Evolutionary conservation across 257 asterid genomes (phyloP), one percentile per base, ranked within the genome.

Genomic region (Ophiorrhiza pumila): DNA sequence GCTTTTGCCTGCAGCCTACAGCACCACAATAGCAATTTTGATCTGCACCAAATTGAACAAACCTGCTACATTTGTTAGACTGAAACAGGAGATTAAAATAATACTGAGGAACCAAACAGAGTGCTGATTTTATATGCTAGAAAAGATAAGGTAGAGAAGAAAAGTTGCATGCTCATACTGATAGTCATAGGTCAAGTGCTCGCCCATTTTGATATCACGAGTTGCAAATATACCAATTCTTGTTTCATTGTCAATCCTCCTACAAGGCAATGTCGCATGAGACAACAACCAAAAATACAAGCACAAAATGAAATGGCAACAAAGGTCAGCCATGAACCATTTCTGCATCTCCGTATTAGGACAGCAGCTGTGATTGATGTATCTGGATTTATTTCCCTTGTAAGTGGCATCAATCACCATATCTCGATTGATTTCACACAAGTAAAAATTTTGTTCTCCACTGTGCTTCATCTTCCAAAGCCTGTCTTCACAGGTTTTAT

Each of bases 41-140:
- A 85, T 94, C 99, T 81, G 99, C 98, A 74, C 99, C 99, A 84
- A 94, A 94, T 80, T 94, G 99, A 84, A 94, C 99, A 84, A 94
- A 94, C 92, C 99, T 94, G 97, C 90, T 76, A 77, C 31, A 79
- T 75, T 83, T 80, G 85, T 93, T 86, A 93, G 89, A 80, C 74
- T 47, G 74, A 68, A 71, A 67, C 57, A 73, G 65, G 35, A 72
- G 43, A 53, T 71, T 59, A 45, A 71, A 32, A 46, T 34, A 68
- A 81, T 32, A 75, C 41, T 37, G 32, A 49, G 73, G 75, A 25
- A 73, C 34, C 50, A 43, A 70, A 71, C 66, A 62, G 67, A 62
- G 68, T 46, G 58, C 37, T 15, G 14, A 61, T 67, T 31, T 27
- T 68, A 65, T 60, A 75, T 47, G 74, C 42, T 66, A 67, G 22